These are phyloP conservation scores for Leishmania tropica DNA, from an alignment of 208 protist genomes.

Conservation along the genomic window DNA sequence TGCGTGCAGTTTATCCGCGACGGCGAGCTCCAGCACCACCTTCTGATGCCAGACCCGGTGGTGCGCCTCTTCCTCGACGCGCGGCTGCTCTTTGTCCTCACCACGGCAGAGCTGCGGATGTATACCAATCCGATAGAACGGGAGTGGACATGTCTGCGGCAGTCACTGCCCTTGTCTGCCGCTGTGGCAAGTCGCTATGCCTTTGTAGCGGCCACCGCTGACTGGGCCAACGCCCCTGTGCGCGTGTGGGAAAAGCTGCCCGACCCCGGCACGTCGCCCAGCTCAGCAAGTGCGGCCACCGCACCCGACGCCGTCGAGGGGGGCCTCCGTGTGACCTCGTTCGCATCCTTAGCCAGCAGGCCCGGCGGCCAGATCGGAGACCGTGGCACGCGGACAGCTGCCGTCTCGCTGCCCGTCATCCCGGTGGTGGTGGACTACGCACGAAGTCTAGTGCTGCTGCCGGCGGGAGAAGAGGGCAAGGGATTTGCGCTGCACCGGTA, in stretches of 20 bases:
- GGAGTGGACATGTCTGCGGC: conserved; percentile 26
- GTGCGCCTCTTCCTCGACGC: conserved; percentile 36
- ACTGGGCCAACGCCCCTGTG: neutral
- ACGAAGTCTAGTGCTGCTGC: conserved; percentile 39
- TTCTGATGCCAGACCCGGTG: conserved; percentile 26
- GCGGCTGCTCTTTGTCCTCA: conserved; percentile 42
- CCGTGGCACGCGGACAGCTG: neutral
- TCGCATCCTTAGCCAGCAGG: neutral
- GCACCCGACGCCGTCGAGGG: conserved; percentile 1
- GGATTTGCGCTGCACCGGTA: conserved; percentile 63
- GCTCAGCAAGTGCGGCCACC: neutral
- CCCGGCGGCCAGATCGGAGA: neutral
- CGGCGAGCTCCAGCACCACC: conserved; percentile 13
- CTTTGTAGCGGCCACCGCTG: neutral
- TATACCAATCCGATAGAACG: conserved; percentile 49
- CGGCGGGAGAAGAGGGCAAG: conserved; percentile 14
- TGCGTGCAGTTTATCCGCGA: conserved; percentile 26
- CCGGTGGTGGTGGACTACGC: conserved; percentile 52
- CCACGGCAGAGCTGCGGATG: conserved; percentile 34
- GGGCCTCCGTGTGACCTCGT: neutral
- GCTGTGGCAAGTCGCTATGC: conserved; percentile 13
- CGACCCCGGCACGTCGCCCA: neutral
- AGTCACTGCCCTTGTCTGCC: conserved; percentile 8
- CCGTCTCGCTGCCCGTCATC: conserved; percentile 13
- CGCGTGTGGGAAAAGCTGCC: conserved; percentile 7